These are phyloP conservation scores for Phyllosticta capitalensis DNA, from an alignment of 2,329 filamentous ascomycete species.

Conservation along the genomic window DNA sequence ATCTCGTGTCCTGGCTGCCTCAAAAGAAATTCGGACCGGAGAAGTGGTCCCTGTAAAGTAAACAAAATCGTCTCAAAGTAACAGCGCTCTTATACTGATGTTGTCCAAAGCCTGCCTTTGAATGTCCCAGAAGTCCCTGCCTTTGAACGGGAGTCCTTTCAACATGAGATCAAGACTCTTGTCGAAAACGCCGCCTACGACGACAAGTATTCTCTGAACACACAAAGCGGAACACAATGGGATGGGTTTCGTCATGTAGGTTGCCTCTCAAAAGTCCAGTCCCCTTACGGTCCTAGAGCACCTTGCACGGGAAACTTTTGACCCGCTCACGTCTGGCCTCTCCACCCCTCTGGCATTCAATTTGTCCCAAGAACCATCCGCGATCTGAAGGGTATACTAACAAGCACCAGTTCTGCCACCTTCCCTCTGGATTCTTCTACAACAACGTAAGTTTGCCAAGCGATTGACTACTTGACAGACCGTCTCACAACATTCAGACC, in stretches of 20 bases:
- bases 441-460: constrained; percentile 22
- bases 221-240: constrained; percentile 37
- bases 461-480: background rate
- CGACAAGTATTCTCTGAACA: constrained; percentile 35
- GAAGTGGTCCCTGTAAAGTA: constrained; percentile 48
- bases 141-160: constrained; percentile 44
- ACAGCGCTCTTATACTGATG: background rate
- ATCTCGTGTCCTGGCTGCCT: constrained; percentile 43
- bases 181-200: constrained; percentile 30
- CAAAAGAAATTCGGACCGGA: constrained; percentile 45
- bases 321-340: no score
- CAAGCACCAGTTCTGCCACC: constrained; percentile 27
- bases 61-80: constrained; percentile 7
- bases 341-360: no score
- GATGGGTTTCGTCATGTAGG: constrained; percentile 34
- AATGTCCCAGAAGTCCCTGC: constrained; percentile 43
- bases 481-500: background rate
- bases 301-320: no score
- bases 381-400: background rate
- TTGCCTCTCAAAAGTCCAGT: background rate
- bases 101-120: constrained; percentile 37
- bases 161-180: constrained; percentile 44
- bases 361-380: no score
- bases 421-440: constrained; percentile 32
- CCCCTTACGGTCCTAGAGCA: no score